phyloP scores from a whole-genome alignment of 2,329 filamentous ascomycete genomes.

The Ceratocystis cacaofunesta region DNA sequence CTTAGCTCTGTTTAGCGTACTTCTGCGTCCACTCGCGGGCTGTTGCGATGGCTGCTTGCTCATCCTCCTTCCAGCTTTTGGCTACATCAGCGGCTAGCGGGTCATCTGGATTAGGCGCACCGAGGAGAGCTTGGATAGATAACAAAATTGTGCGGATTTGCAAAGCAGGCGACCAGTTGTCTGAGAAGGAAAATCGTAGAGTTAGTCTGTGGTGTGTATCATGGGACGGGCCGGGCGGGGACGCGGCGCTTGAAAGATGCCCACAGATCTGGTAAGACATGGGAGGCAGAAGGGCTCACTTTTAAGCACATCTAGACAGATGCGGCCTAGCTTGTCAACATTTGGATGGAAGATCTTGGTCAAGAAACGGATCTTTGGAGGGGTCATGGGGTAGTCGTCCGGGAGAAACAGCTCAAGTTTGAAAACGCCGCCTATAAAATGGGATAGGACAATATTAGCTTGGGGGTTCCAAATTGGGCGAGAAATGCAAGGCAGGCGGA shows the following conservation, averaged over 20 bases:
- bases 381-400: slow-evolving; percentile 98
- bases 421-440: slow-evolving; percentile 57
- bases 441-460: neutral
- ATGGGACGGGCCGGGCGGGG: neutral
- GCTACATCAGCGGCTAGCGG: slow-evolving; percentile 96
- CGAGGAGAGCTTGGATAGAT: slow-evolving; percentile 90
- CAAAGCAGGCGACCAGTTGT: slow-evolving; percentile 96
- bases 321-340: slow-evolving; percentile 92
- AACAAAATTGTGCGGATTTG: slow-evolving; percentile 98
- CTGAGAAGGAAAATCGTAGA: slow-evolving; percentile 31
- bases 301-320: slow-evolving; percentile 94
- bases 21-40: slow-evolving; percentile 83
- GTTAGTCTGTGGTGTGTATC: slow-evolving; percentile 13
- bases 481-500: neutral
- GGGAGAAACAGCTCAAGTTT: slow-evolving; percentile 95
- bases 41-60: slow-evolving; percentile 80
- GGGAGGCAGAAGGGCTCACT: slow-evolving; percentile 42
- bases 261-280: neutral
- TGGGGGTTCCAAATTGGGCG: neutral
- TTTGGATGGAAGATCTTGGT: slow-evolving; percentile 99
- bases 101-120: slow-evolving; percentile 93
- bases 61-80: slow-evolving; percentile 95
- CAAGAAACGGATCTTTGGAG: slow-evolving; percentile 93
- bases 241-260: neutral
- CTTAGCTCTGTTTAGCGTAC: slow-evolving; percentile 39